Percentiles rank a stretch among this genome's conserved stretches.
These are phyloP conservation scores for Tylopilus vinaceipallidus DNA, from an alignment of 768 basidiomycete species.

Conservation along the genomic window DNA sequence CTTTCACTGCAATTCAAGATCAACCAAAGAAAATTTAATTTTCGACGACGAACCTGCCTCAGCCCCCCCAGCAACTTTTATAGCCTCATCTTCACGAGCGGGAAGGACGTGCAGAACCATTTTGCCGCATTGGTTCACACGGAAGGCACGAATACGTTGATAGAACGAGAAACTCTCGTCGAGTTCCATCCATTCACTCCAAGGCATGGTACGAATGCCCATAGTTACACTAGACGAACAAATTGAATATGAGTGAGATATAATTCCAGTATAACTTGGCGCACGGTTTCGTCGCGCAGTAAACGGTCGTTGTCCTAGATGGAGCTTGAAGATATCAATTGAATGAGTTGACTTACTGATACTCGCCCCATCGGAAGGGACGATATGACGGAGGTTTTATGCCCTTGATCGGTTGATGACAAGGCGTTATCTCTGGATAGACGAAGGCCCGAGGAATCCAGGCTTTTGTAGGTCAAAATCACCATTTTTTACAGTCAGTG, in stretches of 20 bases:
- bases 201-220: conserved; percentile 70
- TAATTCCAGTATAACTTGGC: neutral
- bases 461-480: conserved; percentile 32
- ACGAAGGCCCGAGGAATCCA: conserved; percentile 53
- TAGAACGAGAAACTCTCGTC: conserved; percentile 58
- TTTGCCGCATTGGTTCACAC: conserved; percentile 50
- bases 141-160: conserved; percentile 55
- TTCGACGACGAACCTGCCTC: conserved; percentile 29
- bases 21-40: neutral
- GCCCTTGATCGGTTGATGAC: conserved; percentile 37
- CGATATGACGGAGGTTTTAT: conserved; percentile 63
- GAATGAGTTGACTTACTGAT: conserved; percentile 55
- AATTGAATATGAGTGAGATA: neutral
- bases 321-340: neutral
- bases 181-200: conserved; percentile 76
- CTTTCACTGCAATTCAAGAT: conserved; percentile 45
- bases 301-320: neutral
- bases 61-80: conserved; percentile 30
- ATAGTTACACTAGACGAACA: conserved; percentile 55
- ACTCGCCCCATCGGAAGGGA: conserved; percentile 65
- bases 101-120: conserved; percentile 49
- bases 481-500: neutral
- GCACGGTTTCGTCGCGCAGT: neutral
- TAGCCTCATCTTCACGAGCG: conserved; percentile 40
- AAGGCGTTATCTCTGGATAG: conserved; percentile 52